A percentile compares a stretch with the other conserved stretches of the same genome.
Conservation (phyloP, 768 basidiomycete species). For the Calocybe gangraenosa region DNA sequence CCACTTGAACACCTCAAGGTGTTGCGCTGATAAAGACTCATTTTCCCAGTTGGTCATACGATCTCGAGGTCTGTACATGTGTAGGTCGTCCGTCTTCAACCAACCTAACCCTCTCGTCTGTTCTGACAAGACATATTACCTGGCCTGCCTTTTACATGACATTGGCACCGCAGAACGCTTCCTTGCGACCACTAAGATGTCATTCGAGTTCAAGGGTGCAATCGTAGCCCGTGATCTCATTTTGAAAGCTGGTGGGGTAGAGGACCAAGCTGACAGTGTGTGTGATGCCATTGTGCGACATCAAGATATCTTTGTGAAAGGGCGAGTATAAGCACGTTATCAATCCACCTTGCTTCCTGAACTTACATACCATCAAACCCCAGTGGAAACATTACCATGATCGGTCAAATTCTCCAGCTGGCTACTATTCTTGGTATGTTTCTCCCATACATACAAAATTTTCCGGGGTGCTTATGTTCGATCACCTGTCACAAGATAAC, state of each 20-base stretch:
- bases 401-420: conserved; percentile 47
- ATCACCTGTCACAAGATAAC: conserved; percentile 29
- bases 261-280: conserved; percentile 49
- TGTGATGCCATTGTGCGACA: conserved; percentile 49
- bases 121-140: conserved; percentile 39
- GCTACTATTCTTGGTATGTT: conserved; percentile 42
- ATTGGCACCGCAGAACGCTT: conserved; percentile 47
- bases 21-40: conserved; percentile 41
- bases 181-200: conserved; percentile 48
- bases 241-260: conserved; percentile 33
- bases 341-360: neutral
- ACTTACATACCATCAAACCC: neutral
- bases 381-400: conserved; percentile 46
- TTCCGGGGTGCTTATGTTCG: too few relatives aligned
- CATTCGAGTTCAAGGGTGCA: conserved; percentile 54
- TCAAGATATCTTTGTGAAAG: conserved; percentile 43
- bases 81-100: too few relatives aligned
- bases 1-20: conserved; percentile 24
- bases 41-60: conserved; percentile 44
- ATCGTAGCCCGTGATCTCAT: conserved; percentile 49
- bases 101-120: neutral
- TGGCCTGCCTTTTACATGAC: conserved; percentile 49
- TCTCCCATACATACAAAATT: neutral
- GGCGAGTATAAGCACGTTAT: conserved; percentile 23
- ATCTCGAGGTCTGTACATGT: conserved; percentile 21